Conservation (phyloP, 1,139 yeast genomes). For the Debaryomycetaceae sp. region DNA sequence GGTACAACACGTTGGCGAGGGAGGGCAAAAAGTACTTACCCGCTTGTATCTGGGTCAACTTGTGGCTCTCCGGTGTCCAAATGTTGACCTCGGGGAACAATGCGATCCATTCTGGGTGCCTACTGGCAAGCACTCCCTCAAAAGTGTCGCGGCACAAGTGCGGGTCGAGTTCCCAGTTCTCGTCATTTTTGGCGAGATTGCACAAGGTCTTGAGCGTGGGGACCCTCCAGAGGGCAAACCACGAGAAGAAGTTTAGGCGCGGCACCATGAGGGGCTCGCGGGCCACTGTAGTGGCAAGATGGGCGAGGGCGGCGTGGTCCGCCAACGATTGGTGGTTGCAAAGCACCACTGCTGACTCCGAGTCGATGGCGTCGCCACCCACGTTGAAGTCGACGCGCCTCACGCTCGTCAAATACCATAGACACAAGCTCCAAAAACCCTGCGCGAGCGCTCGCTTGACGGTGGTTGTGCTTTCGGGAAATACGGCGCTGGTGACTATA, state of each 20-base stretch:
- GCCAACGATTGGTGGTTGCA: conserved; percentile 54
- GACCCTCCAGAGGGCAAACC: conserved; percentile 56
- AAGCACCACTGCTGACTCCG: conserved; percentile 45
- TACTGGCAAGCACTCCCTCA: conserved; percentile 24
- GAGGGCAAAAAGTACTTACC: conserved; percentile 50
- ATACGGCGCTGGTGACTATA: conserved; percentile 14
- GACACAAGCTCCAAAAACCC: conserved; percentile 33
- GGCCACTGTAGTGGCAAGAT: conserved; percentile 25
- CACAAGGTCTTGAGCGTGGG: conserved; percentile 43
- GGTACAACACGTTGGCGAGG: conserved; percentile 56
- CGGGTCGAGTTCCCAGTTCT: conserved; percentile 57
- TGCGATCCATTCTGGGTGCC: conserved; percentile 49
- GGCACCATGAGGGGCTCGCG: conserved; percentile 26
- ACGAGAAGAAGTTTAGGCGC: conserved; percentile 49
- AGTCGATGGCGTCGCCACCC: conserved; percentile 39
- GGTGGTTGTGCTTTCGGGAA: conserved; percentile 27
- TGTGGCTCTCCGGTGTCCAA: conserved; percentile 30
- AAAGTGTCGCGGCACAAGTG: conserved; percentile 18
- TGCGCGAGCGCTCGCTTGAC: conserved; percentile 19
- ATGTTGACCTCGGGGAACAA: conserved; percentile 75
- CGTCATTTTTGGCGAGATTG: conserved; percentile 49
- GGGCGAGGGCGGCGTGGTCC: conserved; percentile 49
- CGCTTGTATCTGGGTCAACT: conserved; percentile 47
- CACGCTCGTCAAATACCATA: conserved; percentile 30
- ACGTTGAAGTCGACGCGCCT: conserved; percentile 33